Evolutionary conservation across 176 grass and related monocot genomes (phyloP).

Genomic region (Stipa capillata): DNA sequence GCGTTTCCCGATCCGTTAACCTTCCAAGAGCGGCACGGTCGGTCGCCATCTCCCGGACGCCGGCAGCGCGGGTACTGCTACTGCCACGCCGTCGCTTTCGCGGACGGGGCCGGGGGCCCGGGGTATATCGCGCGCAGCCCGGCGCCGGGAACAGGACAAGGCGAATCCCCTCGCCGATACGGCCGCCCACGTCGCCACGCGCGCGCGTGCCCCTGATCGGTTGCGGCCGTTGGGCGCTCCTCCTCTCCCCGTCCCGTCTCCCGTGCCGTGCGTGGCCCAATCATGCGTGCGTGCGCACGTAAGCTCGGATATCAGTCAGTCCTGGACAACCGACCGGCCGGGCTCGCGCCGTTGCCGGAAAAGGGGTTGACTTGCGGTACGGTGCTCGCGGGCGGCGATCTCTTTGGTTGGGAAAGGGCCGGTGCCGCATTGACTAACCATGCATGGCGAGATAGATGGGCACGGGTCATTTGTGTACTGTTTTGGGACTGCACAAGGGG

Average conservation of each 20-base stretch:
- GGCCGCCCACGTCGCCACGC: conserved; percentile 33
- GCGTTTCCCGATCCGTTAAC: not conserved
- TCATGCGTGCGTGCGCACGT: not conserved
- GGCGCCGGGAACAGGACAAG: conserved; percentile 28
- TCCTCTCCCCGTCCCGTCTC: too few species aligned
- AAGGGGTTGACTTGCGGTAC: conserved; percentile 1
- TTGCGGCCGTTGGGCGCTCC: too few species aligned
- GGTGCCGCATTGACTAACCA: not conserved
- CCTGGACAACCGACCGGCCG: too few species aligned
- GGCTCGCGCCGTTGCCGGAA: not conserved
- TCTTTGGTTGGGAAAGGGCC: not conserved
- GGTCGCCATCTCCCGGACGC: conserved; percentile 21
- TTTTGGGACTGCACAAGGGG: not conserved
- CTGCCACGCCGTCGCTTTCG: not conserved
- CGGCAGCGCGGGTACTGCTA: not conserved
- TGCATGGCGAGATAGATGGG: too few species aligned
- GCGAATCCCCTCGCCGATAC: conserved; percentile 21
- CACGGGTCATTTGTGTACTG: too few species aligned
- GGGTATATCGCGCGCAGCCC: not conserved
- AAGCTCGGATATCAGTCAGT: not conserved
- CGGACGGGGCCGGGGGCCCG: not conserved
- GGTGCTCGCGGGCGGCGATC: not conserved
- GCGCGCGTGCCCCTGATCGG: too few species aligned
- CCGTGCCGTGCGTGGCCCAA: too few species aligned
- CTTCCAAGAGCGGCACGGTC: not conserved